phyloP scores from a whole-genome alignment of 108 stramenopile species.

The Ochromonas danica region DNA sequence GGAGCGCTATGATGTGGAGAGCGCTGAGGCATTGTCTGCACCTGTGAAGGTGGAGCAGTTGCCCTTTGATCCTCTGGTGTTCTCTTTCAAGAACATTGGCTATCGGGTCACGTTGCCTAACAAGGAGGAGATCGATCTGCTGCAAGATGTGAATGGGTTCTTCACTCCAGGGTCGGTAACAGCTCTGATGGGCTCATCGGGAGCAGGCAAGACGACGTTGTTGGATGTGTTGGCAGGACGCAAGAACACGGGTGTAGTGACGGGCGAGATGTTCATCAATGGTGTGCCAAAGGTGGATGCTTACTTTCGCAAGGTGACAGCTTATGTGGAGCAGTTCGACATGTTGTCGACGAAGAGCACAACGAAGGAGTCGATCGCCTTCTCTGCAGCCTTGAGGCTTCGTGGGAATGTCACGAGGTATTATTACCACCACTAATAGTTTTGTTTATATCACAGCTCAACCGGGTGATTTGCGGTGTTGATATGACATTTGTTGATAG shows the following conservation, averaged over 20 bases:
- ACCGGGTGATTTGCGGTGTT: too few relatives aligned
- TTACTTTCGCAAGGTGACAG: constrained; percentile 30
- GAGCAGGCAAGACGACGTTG: constrained; percentile 50
- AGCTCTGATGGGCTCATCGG: constrained; percentile 52
- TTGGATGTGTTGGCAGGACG: constrained; percentile 51
- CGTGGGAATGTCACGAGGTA: neutral
- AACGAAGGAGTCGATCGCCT: constrained; percentile 74
- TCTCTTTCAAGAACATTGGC: constrained; percentile 34
- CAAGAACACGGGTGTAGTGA: constrained; percentile 38
- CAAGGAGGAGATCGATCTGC: constrained; percentile 33
- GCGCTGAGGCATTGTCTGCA: too few relatives aligned
- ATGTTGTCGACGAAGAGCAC: constrained; percentile 75
- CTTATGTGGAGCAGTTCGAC: constrained; percentile 54
- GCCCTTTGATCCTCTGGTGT: neutral
- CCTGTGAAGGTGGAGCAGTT: neutral
- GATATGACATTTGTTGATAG: too few relatives aligned
- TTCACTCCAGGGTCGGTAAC: constrained; percentile 24
- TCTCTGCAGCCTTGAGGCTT: constrained; percentile 64
- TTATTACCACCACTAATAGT: neutral
- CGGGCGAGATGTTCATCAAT: constrained; percentile 67
- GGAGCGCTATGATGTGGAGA: too few relatives aligned
- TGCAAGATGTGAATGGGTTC: constrained; percentile 10
- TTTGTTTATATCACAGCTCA: too few relatives aligned
- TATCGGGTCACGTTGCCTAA: constrained; percentile 30
- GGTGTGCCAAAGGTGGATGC: constrained; percentile 17